Base-by-base conservation (phyloP, 1,139 yeast genomes). In the Debaryomyces psychrophilus region DNA sequence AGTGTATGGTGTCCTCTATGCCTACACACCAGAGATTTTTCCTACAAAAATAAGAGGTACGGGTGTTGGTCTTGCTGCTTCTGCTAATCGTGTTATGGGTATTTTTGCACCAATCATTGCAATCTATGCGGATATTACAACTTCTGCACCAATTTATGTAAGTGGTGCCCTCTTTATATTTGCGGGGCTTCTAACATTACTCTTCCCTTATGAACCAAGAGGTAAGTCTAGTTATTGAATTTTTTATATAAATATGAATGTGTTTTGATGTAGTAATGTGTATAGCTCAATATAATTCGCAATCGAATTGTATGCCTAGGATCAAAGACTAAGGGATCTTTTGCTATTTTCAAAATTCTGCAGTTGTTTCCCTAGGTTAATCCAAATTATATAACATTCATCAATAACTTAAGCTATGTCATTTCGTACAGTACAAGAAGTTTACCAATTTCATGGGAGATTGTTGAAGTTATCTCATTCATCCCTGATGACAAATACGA, bases 401-500 rank as follows among this genome's bases (percentile, higher is more conserved):
- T 12, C 25, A 22, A 20, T 23, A 38, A 18, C n/a, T 38, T 14
- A n/a, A 8, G 25, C 22, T 6, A 81, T 79, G 83, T 52, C 81
- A 18, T 81, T 86, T 64, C 77, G 70, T 41, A 71, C 76, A 17
- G 77, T 77, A 42, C 73, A 83, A 15, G 82, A 82, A 44, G 85
- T 90, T 53, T 65, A 75, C 52, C 81, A 83, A 50, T 87, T 85
- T 59, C 90, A 87, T 1, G 99, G 99, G 23, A 76, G 79, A 61
- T 73, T 93, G 34, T 65, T 81, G 58, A 92, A 92, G 67, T 73
- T 92, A 43, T 69, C 84, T 33, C 99, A 93, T 65, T 76, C 80
- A 23, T 89, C 97, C 8, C 55, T 60, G 9, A 62, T 68, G 37
- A 85, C 95, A n/a, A 70, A 76, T 22, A 85, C 95, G 44, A 67